Evolutionary conservation across 1,139 yeast species (phyloP).

Genomic region (Hansenula lynferdii): DNA sequence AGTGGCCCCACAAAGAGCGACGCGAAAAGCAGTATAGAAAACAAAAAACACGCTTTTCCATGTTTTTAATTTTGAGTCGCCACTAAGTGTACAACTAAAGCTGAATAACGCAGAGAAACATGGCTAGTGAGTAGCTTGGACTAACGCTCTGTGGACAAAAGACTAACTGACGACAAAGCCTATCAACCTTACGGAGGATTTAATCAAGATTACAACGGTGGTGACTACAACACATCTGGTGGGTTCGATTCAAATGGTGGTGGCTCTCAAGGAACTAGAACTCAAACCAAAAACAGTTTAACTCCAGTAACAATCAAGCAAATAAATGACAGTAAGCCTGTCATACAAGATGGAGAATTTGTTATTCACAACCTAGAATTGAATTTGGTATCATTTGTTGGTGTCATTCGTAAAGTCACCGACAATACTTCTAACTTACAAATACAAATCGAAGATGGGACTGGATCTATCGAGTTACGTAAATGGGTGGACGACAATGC

Average conservation of each 20-base stretch:
- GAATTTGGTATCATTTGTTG: constrained; percentile 59
- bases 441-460: constrained; percentile 76
- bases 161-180: constrained; percentile 5
- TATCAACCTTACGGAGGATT: constrained; percentile 24
- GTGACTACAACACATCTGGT: constrained; percentile 20
- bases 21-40: constrained; percentile 1
- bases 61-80: not conserved
- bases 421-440: constrained; percentile 47
- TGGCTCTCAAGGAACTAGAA: constrained; percentile 16
- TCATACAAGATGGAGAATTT: constrained; percentile 75
- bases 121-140: constrained; percentile 4
- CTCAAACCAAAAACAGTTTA: constrained; percentile 31
- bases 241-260: constrained; percentile 23
- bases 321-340: constrained; percentile 59
- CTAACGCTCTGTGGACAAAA: not conserved
- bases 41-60: not conserved
- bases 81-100: not conserved
- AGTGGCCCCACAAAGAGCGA: too few species aligned
- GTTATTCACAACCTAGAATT: constrained; percentile 58
- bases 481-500: constrained; percentile 58
- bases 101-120: not conserved
- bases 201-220: constrained; percentile 12
- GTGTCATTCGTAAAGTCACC: constrained; percentile 56
- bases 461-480: constrained; percentile 69
- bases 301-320: constrained; percentile 87